Evolutionary conservation across 2,329 filamentous ascomycete species (phyloP), one percentile per base, ranked within the genome.

Genomic region (Trichoderma simmonsii): DNA sequence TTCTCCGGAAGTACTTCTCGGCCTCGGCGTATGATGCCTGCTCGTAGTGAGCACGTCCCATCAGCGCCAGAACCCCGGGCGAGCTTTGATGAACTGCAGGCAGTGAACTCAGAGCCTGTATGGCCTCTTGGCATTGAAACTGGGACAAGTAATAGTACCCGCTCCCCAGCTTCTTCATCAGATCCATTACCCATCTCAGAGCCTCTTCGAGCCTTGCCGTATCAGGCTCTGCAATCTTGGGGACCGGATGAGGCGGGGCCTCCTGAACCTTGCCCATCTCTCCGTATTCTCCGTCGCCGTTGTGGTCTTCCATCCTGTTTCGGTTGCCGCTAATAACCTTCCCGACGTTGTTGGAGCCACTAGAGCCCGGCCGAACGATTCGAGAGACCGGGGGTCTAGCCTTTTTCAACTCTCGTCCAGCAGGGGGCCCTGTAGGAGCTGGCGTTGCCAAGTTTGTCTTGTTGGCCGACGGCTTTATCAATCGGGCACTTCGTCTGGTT

Each of bases 31-130:
- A 98, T 75, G 92, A 89, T 11, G 92, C 92, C 79, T 95, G 93
- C 83, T 99, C 96, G 80, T 97, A 97, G 79, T 97, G 90, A 21
- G 95, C 94, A 76, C 93, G 92, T 8, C 94, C 97, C 79, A 98
- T 91, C 78, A 97, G 94, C 6, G 94, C 91, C 71, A 98, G 86
- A 15, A 98, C 94, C 93, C 94, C 98, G 1, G 96, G 93, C 2
- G 95, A 97, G 74, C 97, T 94, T 76, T 93, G 90, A 77, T 98
- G 95, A 6, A 86, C 83, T 34, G 88, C 84, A 2, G 93, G 91
- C 24, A 99, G 84, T 0, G 89, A 87, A 73, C 87, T 87, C 79
- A 95, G 94, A 3, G 90, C 86, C 73, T 92, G 88, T 61, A 98
- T 83, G 2, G 96, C 93, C 73, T 96, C 91, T 26, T 89, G 85